Evolutionary conservation across 768 basidiomycete species (phyloP).

Genomic region (Termitomyces titanicus): DNA sequence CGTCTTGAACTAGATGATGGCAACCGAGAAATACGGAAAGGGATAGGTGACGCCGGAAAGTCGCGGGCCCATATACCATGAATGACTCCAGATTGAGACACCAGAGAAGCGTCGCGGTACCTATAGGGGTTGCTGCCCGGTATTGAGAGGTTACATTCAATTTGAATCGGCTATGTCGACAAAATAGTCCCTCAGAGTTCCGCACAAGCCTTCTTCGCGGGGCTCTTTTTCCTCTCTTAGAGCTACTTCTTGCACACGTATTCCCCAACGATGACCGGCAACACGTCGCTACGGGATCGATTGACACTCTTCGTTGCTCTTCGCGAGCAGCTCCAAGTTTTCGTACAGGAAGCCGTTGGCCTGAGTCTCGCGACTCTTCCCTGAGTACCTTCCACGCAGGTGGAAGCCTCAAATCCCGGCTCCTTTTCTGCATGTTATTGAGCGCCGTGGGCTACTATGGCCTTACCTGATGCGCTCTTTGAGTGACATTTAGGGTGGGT

Average conservation of each 20-base stretch:
- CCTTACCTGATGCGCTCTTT: conserved; percentile 17
- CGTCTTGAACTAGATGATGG: conserved; percentile 16
- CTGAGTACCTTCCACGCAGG: conserved; percentile 19
- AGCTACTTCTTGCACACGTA: conserved; percentile 23
- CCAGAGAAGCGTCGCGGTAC: conserved; percentile 55
- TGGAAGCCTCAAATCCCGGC: conserved; percentile 43
- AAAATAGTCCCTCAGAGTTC: conserved; percentile 9
- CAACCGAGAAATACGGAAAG: conserved; percentile 19
- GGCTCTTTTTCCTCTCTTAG: conserved; percentile 19
- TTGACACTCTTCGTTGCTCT: conserved; percentile 2
- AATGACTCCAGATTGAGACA: conserved; percentile 18
- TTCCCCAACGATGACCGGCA: conserved; percentile 11
- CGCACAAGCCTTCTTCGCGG: conserved; percentile 9
- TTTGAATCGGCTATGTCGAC: conserved; percentile 4
- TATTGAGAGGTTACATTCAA: conserved; percentile 43
- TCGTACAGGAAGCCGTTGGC: conserved; percentile 37
- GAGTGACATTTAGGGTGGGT: conserved; percentile 14
- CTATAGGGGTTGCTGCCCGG: conserved; percentile 13
- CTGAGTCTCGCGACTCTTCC: conserved; percentile 43
- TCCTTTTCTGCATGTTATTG: conserved; percentile 45
- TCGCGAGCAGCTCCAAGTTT: conserved; percentile 22
- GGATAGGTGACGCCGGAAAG: conserved; percentile 50
- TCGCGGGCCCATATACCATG: conserved; percentile 29
- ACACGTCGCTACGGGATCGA: conserved; percentile 5
- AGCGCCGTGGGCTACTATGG: conserved; percentile 47